Evolutionary conservation across 192 early-diverging fungal genomes (phyloP), one percentile per base, ranked within the genome.

Genomic region (Globomyces pollinis-pini): DNA sequence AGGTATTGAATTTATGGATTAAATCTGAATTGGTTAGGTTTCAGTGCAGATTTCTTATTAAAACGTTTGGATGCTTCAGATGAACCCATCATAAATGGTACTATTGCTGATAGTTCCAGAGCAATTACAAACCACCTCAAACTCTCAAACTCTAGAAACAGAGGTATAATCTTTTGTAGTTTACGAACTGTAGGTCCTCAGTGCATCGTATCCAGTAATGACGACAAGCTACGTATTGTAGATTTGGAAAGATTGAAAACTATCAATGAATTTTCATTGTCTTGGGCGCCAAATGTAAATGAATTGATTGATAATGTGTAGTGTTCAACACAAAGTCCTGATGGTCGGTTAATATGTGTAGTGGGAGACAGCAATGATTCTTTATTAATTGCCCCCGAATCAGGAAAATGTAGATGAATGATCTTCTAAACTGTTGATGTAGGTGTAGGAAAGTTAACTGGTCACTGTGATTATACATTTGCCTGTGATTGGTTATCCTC

Each of bases 401-500:
- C 57, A 11, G 63, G 71, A 5, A 56, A 60, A 16, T 42, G 80
- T 79, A 68, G 43, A 43, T 50, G n/a, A n/a, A n/a, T n/a, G n/a
- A n/a, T n/a, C n/a, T n/a, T n/a, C n/a, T n/a, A n/a, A n/a, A n/a
- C n/a, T n/a, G n/a, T n/a, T n/a, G n/a, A n/a, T n/a, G n/a, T n/a
- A n/a, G 41, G 18, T 9, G 15, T 42, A 18, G 18, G 11, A 21
- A 38, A 54, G 50, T 55, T 87, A 9, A 65, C 63, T 1, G 86
- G 85, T 0, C 86, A 87, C 55, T 62, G 74, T 41, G 86, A 85
- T 50, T 85, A 72, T 57, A 85, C 83, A 1, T 87, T 87, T 66
- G 71, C 86, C 7, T 87, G 86, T 60, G 72, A 71, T 11, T 87
- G 78, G 78, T 75, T 70, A 34, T 81, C 84, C 0, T 68, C 68